phyloP scores from a whole-genome alignment of 306 rosid species.

The Vigna radiata region DNA sequence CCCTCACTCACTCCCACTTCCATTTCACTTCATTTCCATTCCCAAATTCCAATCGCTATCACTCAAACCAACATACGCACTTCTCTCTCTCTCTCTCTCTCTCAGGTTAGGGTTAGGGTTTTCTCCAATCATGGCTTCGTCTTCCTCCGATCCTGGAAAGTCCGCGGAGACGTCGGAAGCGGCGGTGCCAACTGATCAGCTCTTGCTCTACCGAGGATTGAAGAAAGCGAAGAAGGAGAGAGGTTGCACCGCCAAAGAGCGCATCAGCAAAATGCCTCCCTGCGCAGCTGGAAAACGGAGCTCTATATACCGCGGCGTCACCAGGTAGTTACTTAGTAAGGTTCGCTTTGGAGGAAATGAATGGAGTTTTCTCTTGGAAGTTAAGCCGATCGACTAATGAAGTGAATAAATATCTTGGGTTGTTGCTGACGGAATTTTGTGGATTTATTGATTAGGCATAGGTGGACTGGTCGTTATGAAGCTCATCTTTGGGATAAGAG shows the following conservation, averaged over 20 bases:
- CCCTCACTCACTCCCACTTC: constrained; percentile 2
- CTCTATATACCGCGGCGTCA: constrained; percentile 97
- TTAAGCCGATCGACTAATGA: not conserved
- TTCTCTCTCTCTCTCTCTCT: not conserved
- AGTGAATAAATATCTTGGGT: not conserved
- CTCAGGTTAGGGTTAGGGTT: constrained; percentile 48
- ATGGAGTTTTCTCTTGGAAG: not conserved
- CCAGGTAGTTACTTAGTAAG: constrained; percentile 59
- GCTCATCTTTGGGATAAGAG: constrained; percentile 99
- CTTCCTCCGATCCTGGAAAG: constrained; percentile 86
- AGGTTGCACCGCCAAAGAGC: constrained; percentile 96
- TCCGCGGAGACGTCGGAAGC: constrained; percentile 50
- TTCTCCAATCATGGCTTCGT: constrained; percentile 74
- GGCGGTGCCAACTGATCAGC: constrained; percentile 68
- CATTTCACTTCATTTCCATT: constrained; percentile 35
- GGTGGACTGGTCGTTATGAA: constrained; percentile 99
- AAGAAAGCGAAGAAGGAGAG: constrained; percentile 95
- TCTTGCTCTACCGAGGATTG: constrained; percentile 76
- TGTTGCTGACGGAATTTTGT: constrained; percentile 1
- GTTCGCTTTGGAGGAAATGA: not conserved
- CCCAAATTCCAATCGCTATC: constrained; percentile 18
- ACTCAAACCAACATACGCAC: not conserved
- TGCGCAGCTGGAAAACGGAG: constrained; percentile 98
- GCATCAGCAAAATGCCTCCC: constrained; percentile 99
- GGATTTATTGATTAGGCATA: constrained; percentile 70